Base-by-base conservation (phyloP, 345 rosid genomes). In the Euphorbia peplus region DNA sequence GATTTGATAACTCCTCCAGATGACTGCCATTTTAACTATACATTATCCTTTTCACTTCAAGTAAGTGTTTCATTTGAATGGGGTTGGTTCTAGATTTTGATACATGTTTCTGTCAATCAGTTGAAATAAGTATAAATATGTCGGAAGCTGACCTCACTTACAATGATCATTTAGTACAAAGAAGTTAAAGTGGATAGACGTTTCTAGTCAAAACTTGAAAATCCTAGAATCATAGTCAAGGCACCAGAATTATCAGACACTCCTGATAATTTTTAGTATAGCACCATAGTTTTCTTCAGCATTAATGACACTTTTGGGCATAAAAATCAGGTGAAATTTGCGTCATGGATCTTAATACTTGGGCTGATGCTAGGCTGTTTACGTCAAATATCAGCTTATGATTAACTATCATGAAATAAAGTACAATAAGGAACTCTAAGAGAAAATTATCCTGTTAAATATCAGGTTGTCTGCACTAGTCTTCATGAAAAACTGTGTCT, bases 1-100 rank as follows among this genome's bases (percentile, higher is more conserved):
- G 97, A 95, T 83, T 84, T 95, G 79, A 86, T 89, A 68, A 88
- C 85, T 79, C 99, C 97, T 63, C 99, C 96, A 41, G 99, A 95
- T 80, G 99, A 95, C 78, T 95, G 99, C 81, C 97, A 91, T 88
- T 96, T 89, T 73, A 95, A 95, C 73, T 89, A 87, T 75, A 91
- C 97, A 18, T 78, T 95, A 61, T 84, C 97, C 22, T 95, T 89
- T 83, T 89, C 99, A 41, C 85, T 95, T 75, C 97, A 91, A 82
- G 99, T 91, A 83, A 76, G 82, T 56, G 48, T 60, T 16, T n/a
- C 32, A 47, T 72, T 70, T 59, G 39, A 39, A 64, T 67, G 29
- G 55, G 66, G 67, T 59, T 77, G 42, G 55, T 63, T 73, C 58
- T 48, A n/a, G 42, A 32, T 66, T 52, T 37, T 44, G 16, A 48